Conservation (phyloP, 2,329 filamentous ascomycete genomes). For the Periconia macrospinosa region DNA sequence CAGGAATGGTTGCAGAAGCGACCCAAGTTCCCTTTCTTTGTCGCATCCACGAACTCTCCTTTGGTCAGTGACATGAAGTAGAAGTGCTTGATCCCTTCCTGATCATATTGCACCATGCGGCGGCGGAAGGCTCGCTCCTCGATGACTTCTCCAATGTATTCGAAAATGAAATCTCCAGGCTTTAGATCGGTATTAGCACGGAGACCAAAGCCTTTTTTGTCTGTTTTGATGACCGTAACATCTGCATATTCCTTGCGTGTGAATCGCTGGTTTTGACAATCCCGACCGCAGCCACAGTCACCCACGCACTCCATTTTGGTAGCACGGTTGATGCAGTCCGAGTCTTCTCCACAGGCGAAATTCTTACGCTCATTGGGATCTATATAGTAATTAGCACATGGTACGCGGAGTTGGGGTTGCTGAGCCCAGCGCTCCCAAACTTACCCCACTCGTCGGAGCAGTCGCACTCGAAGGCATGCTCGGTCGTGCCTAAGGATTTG, state of each 20-base stretch:
- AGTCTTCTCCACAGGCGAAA: constrained; percentile 89
- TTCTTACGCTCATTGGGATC: constrained; percentile 62
- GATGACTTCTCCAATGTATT: constrained; percentile 98
- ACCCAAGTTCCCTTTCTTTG: constrained; percentile 92
- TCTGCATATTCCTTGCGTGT: constrained; percentile 85
- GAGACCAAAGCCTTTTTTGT: constrained; percentile 95
- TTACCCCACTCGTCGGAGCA: constrained; percentile 94
- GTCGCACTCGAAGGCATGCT: constrained; percentile 93
- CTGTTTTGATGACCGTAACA: constrained; percentile 94
- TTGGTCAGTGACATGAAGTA: constrained; percentile 99
- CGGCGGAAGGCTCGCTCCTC: constrained; percentile 86
- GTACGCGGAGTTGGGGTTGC: constrained; percentile 3
- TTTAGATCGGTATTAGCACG: constrained; percentile 77
- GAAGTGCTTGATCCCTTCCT: constrained; percentile 97
- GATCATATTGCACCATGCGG: constrained; percentile 90
- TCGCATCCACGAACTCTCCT: constrained; percentile 95
- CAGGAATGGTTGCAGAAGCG: constrained; percentile 99
- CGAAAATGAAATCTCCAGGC: constrained; percentile 90
- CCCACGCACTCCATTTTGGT: constrained; percentile 96
- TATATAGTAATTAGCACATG: constrained; percentile 41
- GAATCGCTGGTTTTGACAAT: constrained; percentile 94
- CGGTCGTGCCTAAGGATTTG: constrained; percentile 87
- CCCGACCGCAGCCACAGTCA: constrained; percentile 82
- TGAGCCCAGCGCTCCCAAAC: constrained; percentile 39
- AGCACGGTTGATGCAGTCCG: constrained; percentile 96